Base-by-base conservation (phyloP, 1,284 basidiomycete species). In the Apiotrichum mycotoxinovorans region DNA sequence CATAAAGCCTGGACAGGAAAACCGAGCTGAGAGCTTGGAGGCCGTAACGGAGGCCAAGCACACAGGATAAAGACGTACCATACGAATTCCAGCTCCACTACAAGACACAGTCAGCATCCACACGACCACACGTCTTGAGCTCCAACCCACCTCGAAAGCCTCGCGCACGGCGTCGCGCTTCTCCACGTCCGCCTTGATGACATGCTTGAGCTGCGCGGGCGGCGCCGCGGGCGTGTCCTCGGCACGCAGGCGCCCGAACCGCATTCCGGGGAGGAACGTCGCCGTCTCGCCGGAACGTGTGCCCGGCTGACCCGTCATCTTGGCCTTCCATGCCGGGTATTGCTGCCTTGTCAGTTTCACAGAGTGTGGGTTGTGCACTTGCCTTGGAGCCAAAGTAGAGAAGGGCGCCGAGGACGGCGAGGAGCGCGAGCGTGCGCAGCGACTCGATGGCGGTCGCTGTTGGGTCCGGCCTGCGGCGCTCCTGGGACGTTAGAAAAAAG, bases 71-170 rank as follows among this genome's bases (percentile, higher is more conserved):
- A 17, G 20, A 44, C 65, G 11, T 22, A 87, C 88, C 88, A 72
- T 91, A 91, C 25, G 87, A 85, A 56, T 76, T 75, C 89, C 88
- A 91, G 50, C 87, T 87, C 74, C 88, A 83, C 87, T 90, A 61
- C 22, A 51, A 14, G 33, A 30, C 38, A 52, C 37, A 20, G 22
- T 11, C 9, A 17, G 3, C 2, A n/a, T 8, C 10, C 26, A 14
- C 4, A n/a, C 25, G 15, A 4, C 20, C 40, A 10, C 20, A 15
- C 8, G 11, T 3, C n/a, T 7, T 37, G 4, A 4, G 35, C 4
- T 20, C 11, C 7, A 20, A 73, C 84, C 60, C 65, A 89, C 88
- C 79, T 83, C 84, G 79, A 92, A 91, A 0, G 90, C 89, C 25
- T 81, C 80, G 22, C 87, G 83, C 4, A 92, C 79, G 0, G 87